phyloP scores from a whole-genome alignment of 2,329 filamentous ascomycete genomes.

The Saccharata proteae region DNA sequence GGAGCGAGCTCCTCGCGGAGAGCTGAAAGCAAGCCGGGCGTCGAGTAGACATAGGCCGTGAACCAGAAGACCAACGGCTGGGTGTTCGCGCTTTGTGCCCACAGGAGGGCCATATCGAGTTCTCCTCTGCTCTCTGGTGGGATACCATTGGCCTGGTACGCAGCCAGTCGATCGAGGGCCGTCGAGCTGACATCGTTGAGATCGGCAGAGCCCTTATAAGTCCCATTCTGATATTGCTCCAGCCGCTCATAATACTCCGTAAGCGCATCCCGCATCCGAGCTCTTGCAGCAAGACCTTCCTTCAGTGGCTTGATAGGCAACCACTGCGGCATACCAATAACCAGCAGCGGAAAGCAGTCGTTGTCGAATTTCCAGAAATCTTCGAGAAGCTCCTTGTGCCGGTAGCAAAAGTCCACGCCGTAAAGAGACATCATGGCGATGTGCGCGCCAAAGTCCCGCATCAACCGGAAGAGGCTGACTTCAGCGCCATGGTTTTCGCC shows the following conservation, averaged over 20 bases:
- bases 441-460: slow-evolving; percentile 8
- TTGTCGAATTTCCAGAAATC: slow-evolving; percentile 43
- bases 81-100: slow-evolving; percentile 43
- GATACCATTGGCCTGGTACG: slow-evolving; percentile 18
- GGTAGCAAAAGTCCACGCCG: slow-evolving; percentile 40
- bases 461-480: slow-evolving; percentile 6
- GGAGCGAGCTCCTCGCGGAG: slow-evolving; percentile 24
- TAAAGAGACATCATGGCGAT: slow-evolving; percentile 9
- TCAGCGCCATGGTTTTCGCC: slow-evolving; percentile 1
- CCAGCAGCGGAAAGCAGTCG: slow-evolving; percentile 36
- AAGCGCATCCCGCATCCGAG: slow-evolving; percentile 15
- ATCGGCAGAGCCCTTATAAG: slow-evolving; percentile 17
- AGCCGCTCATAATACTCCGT: slow-evolving; percentile 18
- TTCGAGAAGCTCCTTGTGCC: slow-evolving; percentile 37
- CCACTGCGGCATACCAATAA: slow-evolving; percentile 40
- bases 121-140: slow-evolving; percentile 16
- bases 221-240: slow-evolving; percentile 12
- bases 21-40: slow-evolving; percentile 12
- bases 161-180: slow-evolving; percentile 18
- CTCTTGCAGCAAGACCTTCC: slow-evolving; percentile 31
- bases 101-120: slow-evolving; percentile 33
- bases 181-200: slow-evolving; percentile 25
- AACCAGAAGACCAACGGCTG: slow-evolving; percentile 31
- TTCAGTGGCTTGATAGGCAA: slow-evolving; percentile 37
- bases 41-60: slow-evolving; percentile 20